Evolutionary conservation across 768 basidiomycete genomes (phyloP).

Genomic region (Naganishia vishniacii): DNA sequence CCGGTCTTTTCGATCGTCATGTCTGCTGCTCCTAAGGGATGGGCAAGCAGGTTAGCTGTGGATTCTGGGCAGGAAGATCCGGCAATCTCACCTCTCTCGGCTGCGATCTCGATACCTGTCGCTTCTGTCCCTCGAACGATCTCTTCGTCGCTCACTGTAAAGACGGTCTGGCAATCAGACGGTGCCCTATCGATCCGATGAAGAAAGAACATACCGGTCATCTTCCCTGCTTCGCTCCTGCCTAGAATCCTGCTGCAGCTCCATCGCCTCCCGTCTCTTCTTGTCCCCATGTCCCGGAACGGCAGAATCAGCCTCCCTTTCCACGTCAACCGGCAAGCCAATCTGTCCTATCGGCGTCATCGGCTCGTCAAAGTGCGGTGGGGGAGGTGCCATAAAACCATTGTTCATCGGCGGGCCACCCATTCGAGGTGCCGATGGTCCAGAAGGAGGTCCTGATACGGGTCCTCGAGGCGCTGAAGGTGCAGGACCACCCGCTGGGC

Average conservation of each 20-base stretch:
- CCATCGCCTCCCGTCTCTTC: slow-evolving; percentile 43
- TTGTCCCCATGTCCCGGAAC: slow-evolving; percentile 43
- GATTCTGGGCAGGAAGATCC: slow-evolving; percentile 33
- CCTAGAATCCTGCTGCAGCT: slow-evolving; percentile 42
- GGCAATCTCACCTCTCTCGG: slow-evolving; percentile 53
- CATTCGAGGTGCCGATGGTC: slow-evolving; percentile 33
- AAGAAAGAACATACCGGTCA: slow-evolving; percentile 24
- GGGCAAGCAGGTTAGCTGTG: background rate
- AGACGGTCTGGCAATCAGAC: too few relatives aligned
- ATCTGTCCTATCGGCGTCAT: slow-evolving; percentile 42
- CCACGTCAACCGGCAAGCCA: slow-evolving; percentile 47
- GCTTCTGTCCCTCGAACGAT: slow-evolving; percentile 53
- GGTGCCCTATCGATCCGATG: background rate
- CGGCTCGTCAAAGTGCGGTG: slow-evolving; percentile 28
- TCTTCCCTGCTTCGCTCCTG: slow-evolving; percentile 31
- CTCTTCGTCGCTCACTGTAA: slow-evolving; percentile 23
- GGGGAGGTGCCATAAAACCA: slow-evolving; percentile 26
- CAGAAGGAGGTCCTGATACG: slow-evolving; percentile 30
- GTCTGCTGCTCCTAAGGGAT: slow-evolving; percentile 5
- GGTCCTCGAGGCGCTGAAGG: slow-evolving; percentile 17
- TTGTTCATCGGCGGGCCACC: slow-evolving; percentile 25
- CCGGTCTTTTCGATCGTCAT: slow-evolving; percentile 26
- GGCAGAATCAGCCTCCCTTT: slow-evolving; percentile 23
- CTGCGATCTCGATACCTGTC: slow-evolving; percentile 61
- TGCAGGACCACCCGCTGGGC: slow-evolving; percentile 18